These are phyloP conservation scores for Bolboschoenus planiculmis DNA, from an alignment of 176 grass and related monocot species.

Conservation along the genomic window DNA sequence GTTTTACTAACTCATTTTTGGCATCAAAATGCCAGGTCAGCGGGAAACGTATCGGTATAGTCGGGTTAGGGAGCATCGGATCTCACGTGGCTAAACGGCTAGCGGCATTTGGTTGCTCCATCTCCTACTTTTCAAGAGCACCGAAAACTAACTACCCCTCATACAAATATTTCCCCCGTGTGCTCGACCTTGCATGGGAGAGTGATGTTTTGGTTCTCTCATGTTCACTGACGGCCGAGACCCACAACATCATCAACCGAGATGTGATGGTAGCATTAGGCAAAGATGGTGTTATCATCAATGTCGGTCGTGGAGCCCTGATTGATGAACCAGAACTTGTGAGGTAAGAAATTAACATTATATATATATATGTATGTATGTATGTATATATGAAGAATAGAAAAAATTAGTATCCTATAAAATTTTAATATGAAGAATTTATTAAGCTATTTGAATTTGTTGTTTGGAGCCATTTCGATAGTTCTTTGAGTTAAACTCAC, in stretches of 20 bases:
- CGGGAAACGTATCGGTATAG: slow-evolving; percentile 58
- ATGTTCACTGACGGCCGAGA: slow-evolving; percentile 46
- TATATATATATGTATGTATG: no score
- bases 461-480: no score
- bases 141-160: slow-evolving; percentile 15
- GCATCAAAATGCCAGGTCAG: slow-evolving; percentile 33
- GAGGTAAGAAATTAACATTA: neutral
- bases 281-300: slow-evolving; percentile 36
- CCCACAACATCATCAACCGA: slow-evolving; percentile 24
- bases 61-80: slow-evolving; percentile 61
- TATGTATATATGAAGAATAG: no score
- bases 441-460: no score
- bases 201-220: slow-evolving; percentile 47
- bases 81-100: slow-evolving; percentile 43
- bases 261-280: slow-evolving; percentile 60
- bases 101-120: slow-evolving; percentile 36
- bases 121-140: slow-evolving; percentile 49
- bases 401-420: no score
- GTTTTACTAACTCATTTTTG: neutral
- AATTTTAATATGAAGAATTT: no score
- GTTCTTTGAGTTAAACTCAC: no score
- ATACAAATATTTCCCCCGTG: slow-evolving; percentile 21
- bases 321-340: slow-evolving; percentile 71
- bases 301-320: slow-evolving; percentile 49
- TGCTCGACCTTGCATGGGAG: slow-evolving; percentile 28